Percentiles rank a stretch among this genome's conserved stretches.
These are phyloP conservation scores for Cyberlindnera euphorbiae DNA, from an alignment of 805 yeast species.

Conservation along the genomic window DNA sequence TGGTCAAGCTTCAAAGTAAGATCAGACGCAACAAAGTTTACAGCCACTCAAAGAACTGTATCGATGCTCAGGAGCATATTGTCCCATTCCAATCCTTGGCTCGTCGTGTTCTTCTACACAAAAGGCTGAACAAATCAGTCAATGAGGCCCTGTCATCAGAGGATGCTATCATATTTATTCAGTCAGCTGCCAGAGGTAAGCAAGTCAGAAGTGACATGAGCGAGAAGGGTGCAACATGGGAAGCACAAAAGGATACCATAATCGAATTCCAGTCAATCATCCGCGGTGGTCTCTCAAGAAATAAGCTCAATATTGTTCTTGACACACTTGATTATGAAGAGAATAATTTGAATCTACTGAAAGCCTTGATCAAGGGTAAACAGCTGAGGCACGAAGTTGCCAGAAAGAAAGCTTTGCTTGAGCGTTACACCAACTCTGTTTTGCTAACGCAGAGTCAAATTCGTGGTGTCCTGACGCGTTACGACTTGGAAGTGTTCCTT, in stretches of 20 bases:
- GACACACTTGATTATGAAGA: conserved; percentile 26
- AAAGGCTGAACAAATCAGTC: conserved; percentile 17
- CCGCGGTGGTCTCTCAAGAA: conserved; percentile 39
- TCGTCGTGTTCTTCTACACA: conserved; percentile 30
- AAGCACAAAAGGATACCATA: conserved; percentile 18
- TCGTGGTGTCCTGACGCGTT: conserved; percentile 61
- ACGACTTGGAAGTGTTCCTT: conserved; percentile 45
- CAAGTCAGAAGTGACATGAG: conserved; percentile 10
- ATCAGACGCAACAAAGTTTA: conserved; percentile 13
- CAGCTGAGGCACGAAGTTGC: conserved; percentile 27
- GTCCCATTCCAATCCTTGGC: conserved; percentile 32
- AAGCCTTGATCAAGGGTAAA: conserved; percentile 36
- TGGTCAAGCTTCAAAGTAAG: conserved; percentile 16
- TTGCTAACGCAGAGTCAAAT: conserved; percentile 50
- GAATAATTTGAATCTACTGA: conserved; percentile 27
- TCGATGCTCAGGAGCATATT: conserved; percentile 16
- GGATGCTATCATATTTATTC: conserved; percentile 31
- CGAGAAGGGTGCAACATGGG: conserved; percentile 1
- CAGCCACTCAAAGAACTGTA: conserved; percentile 2
- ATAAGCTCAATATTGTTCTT: conserved; percentile 21
- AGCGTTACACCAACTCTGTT: conserved; percentile 19
- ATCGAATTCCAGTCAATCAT: conserved; percentile 48
- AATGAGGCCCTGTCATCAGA: conserved; percentile 23
- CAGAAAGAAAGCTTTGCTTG: conserved; percentile 1
- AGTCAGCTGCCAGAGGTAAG: conserved; percentile 33